Evolutionary conservation across 176 grass and related monocot genomes (phyloP), one percentile per base, ranked within the genome.

Genomic region (Olyra latifolia): DNA sequence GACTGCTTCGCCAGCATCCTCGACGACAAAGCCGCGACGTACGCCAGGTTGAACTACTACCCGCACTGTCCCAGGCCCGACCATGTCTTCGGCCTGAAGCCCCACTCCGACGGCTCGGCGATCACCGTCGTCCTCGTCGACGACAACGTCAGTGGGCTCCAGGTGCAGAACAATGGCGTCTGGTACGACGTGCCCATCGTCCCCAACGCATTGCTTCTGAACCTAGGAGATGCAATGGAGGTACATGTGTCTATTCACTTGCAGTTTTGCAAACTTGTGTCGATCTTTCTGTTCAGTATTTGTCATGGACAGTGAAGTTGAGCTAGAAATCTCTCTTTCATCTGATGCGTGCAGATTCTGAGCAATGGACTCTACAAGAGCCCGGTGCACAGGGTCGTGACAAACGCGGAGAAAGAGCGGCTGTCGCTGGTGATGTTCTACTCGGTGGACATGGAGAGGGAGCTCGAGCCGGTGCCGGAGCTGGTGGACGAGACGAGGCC

Each of bases 351-450:
- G 67, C 65, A 93, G 88, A 85, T 93, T 17, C 52, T 92, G 73
- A 92, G 82, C 38, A 92, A 86, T 27, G 78, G 56, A 1, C 57
- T 30, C 13, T 69, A 75, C 53, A 83, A 72, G 72, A 92, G 84
- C 77, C 84, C 84, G 0, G 45, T 92, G 39, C 92, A 91, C 62
- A 55, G 78, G 12, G 92, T 84, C 2, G 55, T 69, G 61, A 78
- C 84, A 0, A 85, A 87, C 9, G 20, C 46, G 0, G 54, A 67
- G n/a, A 70, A 25, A 0, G 76, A 79, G 44, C 57, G 89, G 56
- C 32, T 89, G 62, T 95, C 89, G 13, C 1, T 87, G 59, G 87
- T 20, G 24, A 76, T 82, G 83, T 91, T 95, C 75, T 87, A 89
- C 66, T 19, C 46, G 50, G 24, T 69, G 25, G 80, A 85, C 1